phyloP scores from a whole-genome alignment of 192 early-diverging fungal species.

The Backusella liffmaniae region DNA sequence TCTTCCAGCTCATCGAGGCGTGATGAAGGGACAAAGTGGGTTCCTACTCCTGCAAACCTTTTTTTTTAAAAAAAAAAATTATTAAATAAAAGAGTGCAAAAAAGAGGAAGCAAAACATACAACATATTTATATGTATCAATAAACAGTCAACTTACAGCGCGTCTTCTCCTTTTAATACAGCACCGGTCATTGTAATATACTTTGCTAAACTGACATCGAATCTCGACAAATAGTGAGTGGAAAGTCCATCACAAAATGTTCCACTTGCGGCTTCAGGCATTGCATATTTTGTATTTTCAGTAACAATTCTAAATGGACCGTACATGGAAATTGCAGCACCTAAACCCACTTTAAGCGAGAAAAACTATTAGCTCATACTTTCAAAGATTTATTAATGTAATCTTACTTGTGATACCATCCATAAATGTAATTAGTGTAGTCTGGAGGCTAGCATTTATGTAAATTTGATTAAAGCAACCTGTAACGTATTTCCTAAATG shows the following conservation, averaged over 20 bases:
- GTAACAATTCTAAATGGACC: slow-evolving; percentile 84
- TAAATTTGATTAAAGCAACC: slow-evolving; percentile 90
- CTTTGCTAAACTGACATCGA: slow-evolving; percentile 89
- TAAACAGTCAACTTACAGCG: slow-evolving; percentile 54
- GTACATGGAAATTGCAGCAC: background rate
- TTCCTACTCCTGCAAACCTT: slow-evolving; percentile 87
- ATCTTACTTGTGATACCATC: slow-evolving; percentile 77
- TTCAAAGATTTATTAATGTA: background rate
- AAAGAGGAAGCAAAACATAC: too few species aligned
- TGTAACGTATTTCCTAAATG: background rate
- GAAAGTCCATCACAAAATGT: slow-evolving; percentile 95
- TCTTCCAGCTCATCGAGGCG: slow-evolving; percentile 75
- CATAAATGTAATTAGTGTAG: slow-evolving; percentile 85
- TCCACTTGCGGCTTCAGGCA: slow-evolving; percentile 96
- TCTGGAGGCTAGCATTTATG: slow-evolving; percentile 73
- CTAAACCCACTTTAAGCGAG: background rate
- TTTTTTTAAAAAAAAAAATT: background rate
- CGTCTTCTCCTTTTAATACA: slow-evolving; percentile 75
- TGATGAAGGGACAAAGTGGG: slow-evolving; percentile 90
- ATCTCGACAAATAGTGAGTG: slow-evolving; percentile 88
- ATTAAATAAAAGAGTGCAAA: background rate
- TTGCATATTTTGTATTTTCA: slow-evolving; percentile 91
- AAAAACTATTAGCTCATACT: too few species aligned
- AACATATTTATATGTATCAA: too few species aligned
- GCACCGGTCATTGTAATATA: slow-evolving; percentile 87